Percentiles rank a stretch among this genome's conserved stretches.
phyloP scores from a whole-genome alignment of 129 eudicot genomes.

The Centella asiatica region DNA sequence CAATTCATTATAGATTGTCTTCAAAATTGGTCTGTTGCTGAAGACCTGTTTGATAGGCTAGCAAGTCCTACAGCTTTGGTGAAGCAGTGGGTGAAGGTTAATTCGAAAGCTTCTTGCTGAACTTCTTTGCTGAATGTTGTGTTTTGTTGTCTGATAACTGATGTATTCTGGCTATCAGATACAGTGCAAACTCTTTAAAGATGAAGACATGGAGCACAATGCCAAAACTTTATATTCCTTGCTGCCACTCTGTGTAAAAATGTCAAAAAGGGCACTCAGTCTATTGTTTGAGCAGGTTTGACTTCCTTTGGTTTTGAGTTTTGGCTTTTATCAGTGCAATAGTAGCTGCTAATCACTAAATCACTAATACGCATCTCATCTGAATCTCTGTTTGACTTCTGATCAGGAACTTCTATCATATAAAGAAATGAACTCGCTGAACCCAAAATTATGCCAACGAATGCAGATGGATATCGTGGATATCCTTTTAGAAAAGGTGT shows the following conservation, averaged over 20 bases:
- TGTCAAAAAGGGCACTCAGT: constrained; percentile 44
- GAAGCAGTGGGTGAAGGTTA: constrained; percentile 86
- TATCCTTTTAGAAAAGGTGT: constrained; percentile 49
- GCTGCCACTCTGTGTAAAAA: constrained; percentile 33
- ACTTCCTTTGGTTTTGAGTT: not conserved
- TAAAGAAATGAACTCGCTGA: constrained; percentile 35
- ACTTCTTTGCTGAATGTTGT: not conserved
- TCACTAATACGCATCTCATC: constrained; percentile 2
- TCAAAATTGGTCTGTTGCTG: constrained; percentile 63
- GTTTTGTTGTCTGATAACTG: constrained; percentile 15
- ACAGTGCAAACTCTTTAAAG: constrained; percentile 34
- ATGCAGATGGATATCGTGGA: constrained; percentile 49
- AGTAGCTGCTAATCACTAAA: not conserved
- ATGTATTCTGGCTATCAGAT: constrained; percentile 50
- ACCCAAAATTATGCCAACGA: constrained; percentile 44
- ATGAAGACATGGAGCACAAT: constrained; percentile 17
- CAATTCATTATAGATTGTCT: constrained; percentile 37
- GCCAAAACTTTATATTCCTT: constrained; percentile 41
- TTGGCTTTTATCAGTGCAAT: constrained; percentile 8
- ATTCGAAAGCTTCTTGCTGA: not conserved
- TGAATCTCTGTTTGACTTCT: constrained; percentile 8
- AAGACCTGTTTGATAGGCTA: constrained; percentile 40
- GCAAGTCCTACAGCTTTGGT: constrained; percentile 53
- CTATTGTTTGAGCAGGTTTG: constrained; percentile 74
- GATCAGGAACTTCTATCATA: constrained; percentile 75